Evolutionary conservation across 2,329 filamentous ascomycete genomes (phyloP).

Genomic region (Phoma sp.): DNA sequence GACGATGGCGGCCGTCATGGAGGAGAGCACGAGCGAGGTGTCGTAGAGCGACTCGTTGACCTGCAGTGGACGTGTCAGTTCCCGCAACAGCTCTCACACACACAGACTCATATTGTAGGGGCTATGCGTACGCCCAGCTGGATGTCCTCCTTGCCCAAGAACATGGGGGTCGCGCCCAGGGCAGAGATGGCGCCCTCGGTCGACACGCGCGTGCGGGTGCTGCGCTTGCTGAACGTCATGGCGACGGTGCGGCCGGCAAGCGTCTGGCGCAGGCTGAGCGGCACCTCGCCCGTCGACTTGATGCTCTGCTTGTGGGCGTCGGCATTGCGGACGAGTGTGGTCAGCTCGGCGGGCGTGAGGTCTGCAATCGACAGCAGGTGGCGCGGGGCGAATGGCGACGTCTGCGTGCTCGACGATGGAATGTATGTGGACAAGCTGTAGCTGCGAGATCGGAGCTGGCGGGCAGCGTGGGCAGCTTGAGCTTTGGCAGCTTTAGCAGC

Average conservation of each 20-base stretch:
- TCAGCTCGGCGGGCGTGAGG: constrained; percentile 78
- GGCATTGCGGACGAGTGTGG: constrained; percentile 82
- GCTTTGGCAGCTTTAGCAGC: constrained; percentile 36
- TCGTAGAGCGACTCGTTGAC: constrained; percentile 96
- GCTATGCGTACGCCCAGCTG: constrained; percentile 75
- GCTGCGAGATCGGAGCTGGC: constrained; percentile 36
- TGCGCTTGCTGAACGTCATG: constrained; percentile 96
- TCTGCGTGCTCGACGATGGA: constrained; percentile 49
- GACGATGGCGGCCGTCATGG: constrained; percentile 59
- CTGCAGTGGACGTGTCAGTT: constrained; percentile 46
- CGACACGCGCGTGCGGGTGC: constrained; percentile 89
- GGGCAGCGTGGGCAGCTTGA: constrained; percentile 29
- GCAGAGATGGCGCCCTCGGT: constrained; percentile 89
- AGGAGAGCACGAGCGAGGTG: constrained; percentile 90
- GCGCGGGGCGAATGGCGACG: constrained; percentile 69
- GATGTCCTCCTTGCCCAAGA: constrained; percentile 93
- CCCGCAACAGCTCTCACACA: too few relatives aligned
- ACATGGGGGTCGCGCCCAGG: constrained; percentile 94
- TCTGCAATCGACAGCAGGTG: constrained; percentile 93
- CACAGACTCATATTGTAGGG: background rate
- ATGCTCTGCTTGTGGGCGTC: constrained; percentile 75
- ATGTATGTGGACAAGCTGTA: constrained; percentile 31
- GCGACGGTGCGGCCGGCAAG: constrained; percentile 82
- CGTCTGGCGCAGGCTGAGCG: constrained; percentile 63
- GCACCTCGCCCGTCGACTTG: constrained; percentile 68